Percentiles rank a stretch among this genome's conserved stretches.
Conservation (phyloP, 2,329 filamentous ascomycete genomes). For the Graphilbum sp. region DNA sequence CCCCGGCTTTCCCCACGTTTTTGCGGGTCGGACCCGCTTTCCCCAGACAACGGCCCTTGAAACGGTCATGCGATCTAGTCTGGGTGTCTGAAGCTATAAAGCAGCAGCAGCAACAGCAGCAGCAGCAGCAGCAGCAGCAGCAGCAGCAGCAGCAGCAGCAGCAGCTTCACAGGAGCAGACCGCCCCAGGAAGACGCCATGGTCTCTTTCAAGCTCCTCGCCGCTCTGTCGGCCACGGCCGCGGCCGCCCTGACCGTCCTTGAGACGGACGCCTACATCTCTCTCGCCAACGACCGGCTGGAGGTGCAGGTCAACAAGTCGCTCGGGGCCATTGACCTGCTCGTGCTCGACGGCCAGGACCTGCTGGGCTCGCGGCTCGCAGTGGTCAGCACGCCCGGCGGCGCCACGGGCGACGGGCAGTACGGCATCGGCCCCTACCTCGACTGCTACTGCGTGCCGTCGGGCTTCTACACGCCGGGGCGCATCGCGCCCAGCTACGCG, state of each 20-base stretch:
- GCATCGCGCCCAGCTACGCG: constrained; percentile 26
- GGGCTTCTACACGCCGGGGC: constrained; percentile 42
- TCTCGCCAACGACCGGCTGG: constrained; percentile 14
- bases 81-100: too few species aligned
- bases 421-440: constrained; percentile 32
- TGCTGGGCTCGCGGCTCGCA: neutral
- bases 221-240: neutral
- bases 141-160: too few species aligned
- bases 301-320: constrained; percentile 13
- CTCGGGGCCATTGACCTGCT: constrained; percentile 13
- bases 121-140: too few species aligned
- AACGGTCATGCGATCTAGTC: too few species aligned
- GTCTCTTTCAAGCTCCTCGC: neutral
- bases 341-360: constrained; percentile 12
- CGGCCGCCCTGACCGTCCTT: constrained; percentile 10
- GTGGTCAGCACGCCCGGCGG: neutral
- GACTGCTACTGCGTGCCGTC: constrained; percentile 46
- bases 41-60: too few species aligned
- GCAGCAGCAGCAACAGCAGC: too few species aligned
- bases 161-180: too few species aligned
- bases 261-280: constrained; percentile 11
- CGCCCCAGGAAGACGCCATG: too few species aligned
- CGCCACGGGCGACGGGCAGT: neutral
- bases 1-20: too few species aligned
- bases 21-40: too few species aligned